Conservation (phyloP, 352 stramenopile genomes). For the Phytopythium chamaehyphon region DNA sequence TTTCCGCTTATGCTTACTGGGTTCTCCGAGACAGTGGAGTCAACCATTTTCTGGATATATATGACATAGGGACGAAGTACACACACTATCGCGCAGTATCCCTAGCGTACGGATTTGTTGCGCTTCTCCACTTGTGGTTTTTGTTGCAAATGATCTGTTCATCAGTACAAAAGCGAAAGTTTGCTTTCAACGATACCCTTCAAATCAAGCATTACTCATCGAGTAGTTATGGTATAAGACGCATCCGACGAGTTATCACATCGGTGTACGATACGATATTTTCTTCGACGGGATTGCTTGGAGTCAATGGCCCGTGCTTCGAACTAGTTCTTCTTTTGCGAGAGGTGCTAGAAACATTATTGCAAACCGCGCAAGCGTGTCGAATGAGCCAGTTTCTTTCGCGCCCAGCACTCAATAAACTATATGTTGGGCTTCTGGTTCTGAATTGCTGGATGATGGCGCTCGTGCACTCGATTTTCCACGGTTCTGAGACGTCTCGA, state of each 20-base stretch:
- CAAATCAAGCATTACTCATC: too few relatives aligned
- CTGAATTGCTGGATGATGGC: conserved; percentile 22
- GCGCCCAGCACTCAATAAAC: conserved; percentile 18
- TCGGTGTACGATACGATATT: not conserved
- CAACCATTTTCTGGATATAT: too few relatives aligned
- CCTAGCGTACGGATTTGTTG: too few relatives aligned
- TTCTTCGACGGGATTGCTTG: conserved; percentile 5
- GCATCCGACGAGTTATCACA: too few relatives aligned
- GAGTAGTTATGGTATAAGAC: too few relatives aligned
- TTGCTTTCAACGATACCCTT: too few relatives aligned
- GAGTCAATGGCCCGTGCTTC: conserved; percentile 19
- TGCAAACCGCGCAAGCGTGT: conserved; percentile 25
- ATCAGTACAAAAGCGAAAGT: too few relatives aligned
- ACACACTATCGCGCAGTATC: too few relatives aligned
- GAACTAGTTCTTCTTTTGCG: conserved; percentile 11
- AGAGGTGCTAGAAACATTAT: conserved; percentile 17
- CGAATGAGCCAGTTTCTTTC: conserved; percentile 20
- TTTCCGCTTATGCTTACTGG: not conserved
- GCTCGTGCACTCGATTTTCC: conserved; percentile 8
- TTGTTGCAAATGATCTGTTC: too few relatives aligned
- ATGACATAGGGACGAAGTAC: too few relatives aligned
- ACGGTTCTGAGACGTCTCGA: not conserved
- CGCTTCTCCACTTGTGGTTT: too few relatives aligned
- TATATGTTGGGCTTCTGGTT: conserved; percentile 22
- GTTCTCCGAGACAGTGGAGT: not conserved